Conservation (phyloP, 2,329 filamentous ascomycete species). For the Diaporthe ilicicola region DNA sequence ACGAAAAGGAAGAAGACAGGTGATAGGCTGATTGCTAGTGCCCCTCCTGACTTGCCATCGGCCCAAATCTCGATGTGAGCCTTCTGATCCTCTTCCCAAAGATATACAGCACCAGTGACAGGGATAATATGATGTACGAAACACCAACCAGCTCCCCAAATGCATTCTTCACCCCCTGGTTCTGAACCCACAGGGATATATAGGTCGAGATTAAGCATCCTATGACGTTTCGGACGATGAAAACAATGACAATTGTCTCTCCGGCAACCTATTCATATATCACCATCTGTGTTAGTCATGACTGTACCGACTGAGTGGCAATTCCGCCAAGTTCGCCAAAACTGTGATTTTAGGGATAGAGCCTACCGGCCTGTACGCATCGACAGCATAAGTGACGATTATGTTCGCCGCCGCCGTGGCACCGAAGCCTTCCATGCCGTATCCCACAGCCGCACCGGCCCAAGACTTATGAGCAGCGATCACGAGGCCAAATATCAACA, state of each 20-base stretch:
- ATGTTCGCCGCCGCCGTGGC: constrained; percentile 41
- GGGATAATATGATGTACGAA: neutral
- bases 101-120: neutral
- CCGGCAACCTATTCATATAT: constrained; percentile 35
- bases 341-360: too few species aligned
- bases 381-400: constrained; percentile 40
- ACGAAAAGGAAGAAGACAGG: too few species aligned
- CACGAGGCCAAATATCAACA: constrained; percentile 43
- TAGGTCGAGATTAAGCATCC: constrained; percentile 40
- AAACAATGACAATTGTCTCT: constrained; percentile 41
- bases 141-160: constrained; percentile 39
- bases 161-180: constrained; percentile 34
- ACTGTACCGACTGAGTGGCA: neutral
- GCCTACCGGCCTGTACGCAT: constrained; percentile 36
- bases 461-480: constrained; percentile 31
- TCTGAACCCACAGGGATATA: constrained; percentile 37
- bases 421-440: constrained; percentile 43
- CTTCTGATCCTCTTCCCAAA: too few species aligned
- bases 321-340: too few species aligned
- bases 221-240: constrained; percentile 41
- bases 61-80: too few species aligned
- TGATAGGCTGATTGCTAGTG: too few species aligned
- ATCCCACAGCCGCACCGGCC: constrained; percentile 33
- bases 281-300: neutral
- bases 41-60: too few species aligned